Percentiles rank a stretch among this genome's conserved stretches.
These are phyloP conservation scores for Cryptosporidium sp. DNA, from an alignment of 169 alveolate genomes.

Conservation along the genomic window DNA sequence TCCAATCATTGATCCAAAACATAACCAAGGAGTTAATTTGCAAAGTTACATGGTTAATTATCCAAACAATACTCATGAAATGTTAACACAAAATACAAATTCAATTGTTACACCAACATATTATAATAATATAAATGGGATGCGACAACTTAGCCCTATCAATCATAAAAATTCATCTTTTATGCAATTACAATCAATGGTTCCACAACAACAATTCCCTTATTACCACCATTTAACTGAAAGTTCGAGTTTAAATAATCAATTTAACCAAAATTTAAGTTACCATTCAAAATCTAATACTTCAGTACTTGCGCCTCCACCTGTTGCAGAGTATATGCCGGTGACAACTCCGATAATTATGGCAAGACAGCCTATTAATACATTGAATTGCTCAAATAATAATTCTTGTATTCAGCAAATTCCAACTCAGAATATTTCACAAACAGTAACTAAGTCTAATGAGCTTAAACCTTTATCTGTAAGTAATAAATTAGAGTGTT, in stretches of 20 bases:
- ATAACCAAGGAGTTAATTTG: conserved; percentile 20
- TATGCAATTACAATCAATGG: conserved; percentile 24
- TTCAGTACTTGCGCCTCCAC: conserved; percentile 36
- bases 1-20: conserved; percentile 43
- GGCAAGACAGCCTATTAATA: conserved; percentile 45
- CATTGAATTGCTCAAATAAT: not conserved
- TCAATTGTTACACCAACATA: conserved; percentile 26
- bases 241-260: conserved; percentile 1
- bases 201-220: conserved; percentile 39
- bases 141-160: conserved; percentile 9
- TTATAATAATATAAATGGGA: conserved; percentile 7
- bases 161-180: not conserved
- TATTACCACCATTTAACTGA: conserved; percentile 31
- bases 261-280: conserved; percentile 43
- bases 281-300: conserved; percentile 7
- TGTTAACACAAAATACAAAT: not conserved
- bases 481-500: conserved; percentile 3
- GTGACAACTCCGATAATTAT: conserved; percentile 66
- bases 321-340: conserved; percentile 70
- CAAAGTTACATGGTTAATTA: conserved; percentile 44
- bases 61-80: not conserved
- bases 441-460: not conserved
- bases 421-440: conserved; percentile 7
- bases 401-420: conserved; percentile 2
- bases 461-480: not conserved